Evolutionary conservation across 768 basidiomycete species (phyloP).

Genomic region (Psilocybe sp.): DNA sequence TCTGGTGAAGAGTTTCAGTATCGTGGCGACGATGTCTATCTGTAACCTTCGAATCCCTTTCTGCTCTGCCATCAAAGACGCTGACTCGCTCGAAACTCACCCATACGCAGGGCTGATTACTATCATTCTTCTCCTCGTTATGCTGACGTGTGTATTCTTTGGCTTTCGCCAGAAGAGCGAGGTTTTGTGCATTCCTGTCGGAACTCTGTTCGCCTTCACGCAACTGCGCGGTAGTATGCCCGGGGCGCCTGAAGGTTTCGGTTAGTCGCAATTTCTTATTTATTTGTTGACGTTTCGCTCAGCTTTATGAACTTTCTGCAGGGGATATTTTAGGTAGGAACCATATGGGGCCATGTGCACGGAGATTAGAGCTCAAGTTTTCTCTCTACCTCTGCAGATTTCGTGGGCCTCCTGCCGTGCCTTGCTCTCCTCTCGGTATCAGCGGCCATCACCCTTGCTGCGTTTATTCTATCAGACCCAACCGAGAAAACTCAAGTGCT

Average conservation of each 20-base stretch:
- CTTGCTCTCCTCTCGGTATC: conserved; percentile 16
- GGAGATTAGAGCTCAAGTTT: not conserved
- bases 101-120: conserved; percentile 19
- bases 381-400: conserved; percentile 8
- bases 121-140: conserved; percentile 20
- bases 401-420: conserved; percentile 19
- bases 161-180: conserved; percentile 22
- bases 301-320: not conserved
- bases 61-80: not conserved
- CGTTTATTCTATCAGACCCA: conserved; percentile 16
- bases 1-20: conserved; percentile 19
- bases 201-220: conserved; percentile 24
- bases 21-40: conserved; percentile 19
- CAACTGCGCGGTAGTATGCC: conserved; percentile 21
- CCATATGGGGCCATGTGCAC: not conserved
- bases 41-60: conserved; percentile 8
- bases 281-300: not conserved
- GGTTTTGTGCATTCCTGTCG: conserved; percentile 24
- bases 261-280: conserved; percentile 10
- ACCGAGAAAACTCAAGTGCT: conserved; percentile 8
- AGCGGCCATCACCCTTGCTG: conserved; percentile 15
- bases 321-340: conserved; percentile 1
- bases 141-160: conserved; percentile 24
- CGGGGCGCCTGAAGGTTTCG: conserved; percentile 19
- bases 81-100: not conserved